Base-by-base conservation (phyloP, 129 eudicot genomes). In the Flaveria linearis region DNA sequence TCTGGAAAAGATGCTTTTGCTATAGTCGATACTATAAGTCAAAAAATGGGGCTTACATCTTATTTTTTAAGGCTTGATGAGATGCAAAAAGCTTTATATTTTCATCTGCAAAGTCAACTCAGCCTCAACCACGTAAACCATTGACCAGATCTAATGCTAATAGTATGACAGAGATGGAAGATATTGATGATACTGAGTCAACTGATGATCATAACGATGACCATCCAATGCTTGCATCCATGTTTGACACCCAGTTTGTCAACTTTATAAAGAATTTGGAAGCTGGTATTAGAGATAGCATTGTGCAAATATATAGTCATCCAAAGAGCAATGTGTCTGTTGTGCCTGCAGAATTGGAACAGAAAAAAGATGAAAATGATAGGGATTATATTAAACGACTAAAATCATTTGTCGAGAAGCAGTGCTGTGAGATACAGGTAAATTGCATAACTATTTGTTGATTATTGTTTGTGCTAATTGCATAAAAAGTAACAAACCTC, bases 401-500 rank as follows among this genome's bases (percentile, higher is more conserved):
- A 30, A 91, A 84, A 73, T 74, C 77, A 1, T 86, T 93, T 81
- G 87, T 91, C 61, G 90, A 89, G 82, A 91, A 91, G 72, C 98
- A 93, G 60, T 87, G 97, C 82, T 82, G 81, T 41, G 98, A 93
- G 86, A 88, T 94, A 71, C 99, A 94, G 97, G 99, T 91, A 87
- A 46, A 62, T 77, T 56, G 52, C 45, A 67, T 77, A 7, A 7
- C 20, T 33, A 52, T 2, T 25, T 74, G 20, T 42, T 49, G 11
- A 7, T 68, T 55, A 5, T 42, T 64, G 65, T 49, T 71, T 75
- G 53, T 14, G 1, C 36, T 69, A n/a, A 47, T 15, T 14, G 9
- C 20, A 25, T 15, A 14, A 18, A 20, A 53, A 12, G 28, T 28
- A 26, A 25, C 17, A 17, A 71, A 50, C 47, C 28, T 26, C 9